These are phyloP conservation scores for Crithidia brevicula DNA, from an alignment of 208 protist species.

Conservation along the genomic window DNA sequence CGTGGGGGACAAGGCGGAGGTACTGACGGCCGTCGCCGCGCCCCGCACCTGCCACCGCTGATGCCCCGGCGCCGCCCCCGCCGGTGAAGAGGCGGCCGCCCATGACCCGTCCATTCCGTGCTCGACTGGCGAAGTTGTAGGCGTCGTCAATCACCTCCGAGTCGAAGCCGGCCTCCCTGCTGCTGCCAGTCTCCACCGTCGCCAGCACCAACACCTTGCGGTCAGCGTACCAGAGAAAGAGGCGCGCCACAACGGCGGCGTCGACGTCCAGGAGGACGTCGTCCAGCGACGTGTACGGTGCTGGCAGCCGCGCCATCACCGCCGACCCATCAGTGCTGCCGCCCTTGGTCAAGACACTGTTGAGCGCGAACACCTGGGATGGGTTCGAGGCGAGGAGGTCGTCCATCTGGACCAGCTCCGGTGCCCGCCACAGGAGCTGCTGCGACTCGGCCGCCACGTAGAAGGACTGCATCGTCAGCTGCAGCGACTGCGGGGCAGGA, in stretches of 20 bases:
- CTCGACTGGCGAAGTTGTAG: slow-evolving; percentile 27
- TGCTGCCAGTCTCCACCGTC: slow-evolving; percentile 35
- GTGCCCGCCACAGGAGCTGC: slow-evolving; percentile 36
- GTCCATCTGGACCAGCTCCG: slow-evolving; percentile 39
- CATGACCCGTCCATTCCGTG: slow-evolving; percentile 10
- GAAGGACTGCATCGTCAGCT: slow-evolving; percentile 47
- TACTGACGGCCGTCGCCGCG: slow-evolving; percentile 20
- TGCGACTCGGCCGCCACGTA: slow-evolving; percentile 38
- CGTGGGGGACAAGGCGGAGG: slow-evolving; percentile 43
- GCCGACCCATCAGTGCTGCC: background rate
- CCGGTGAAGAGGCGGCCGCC: slow-evolving; percentile 1
- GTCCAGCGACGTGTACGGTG: slow-evolving; percentile 18
- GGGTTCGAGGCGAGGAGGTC: slow-evolving; percentile 37
- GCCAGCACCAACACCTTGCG: slow-evolving; percentile 45
- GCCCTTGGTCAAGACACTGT: slow-evolving; percentile 19
- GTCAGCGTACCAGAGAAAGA: slow-evolving; percentile 54
- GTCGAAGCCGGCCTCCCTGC: slow-evolving; percentile 11
- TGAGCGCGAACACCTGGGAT: slow-evolving; percentile 41
- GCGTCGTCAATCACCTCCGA: slow-evolving; percentile 18
- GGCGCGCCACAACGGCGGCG: slow-evolving; percentile 31
- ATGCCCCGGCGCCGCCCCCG: background rate
- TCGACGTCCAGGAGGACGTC: slow-evolving; percentile 29
- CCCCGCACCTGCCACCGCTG: background rate
- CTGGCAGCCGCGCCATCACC: background rate
- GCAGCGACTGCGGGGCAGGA: slow-evolving; percentile 15